A percentile compares a stretch with the other conserved stretches of the same genome.
These are phyloP conservation scores for Geosiphon pyriformis DNA, from an alignment of 192 early-diverging fungal species.

Conservation along the genomic window DNA sequence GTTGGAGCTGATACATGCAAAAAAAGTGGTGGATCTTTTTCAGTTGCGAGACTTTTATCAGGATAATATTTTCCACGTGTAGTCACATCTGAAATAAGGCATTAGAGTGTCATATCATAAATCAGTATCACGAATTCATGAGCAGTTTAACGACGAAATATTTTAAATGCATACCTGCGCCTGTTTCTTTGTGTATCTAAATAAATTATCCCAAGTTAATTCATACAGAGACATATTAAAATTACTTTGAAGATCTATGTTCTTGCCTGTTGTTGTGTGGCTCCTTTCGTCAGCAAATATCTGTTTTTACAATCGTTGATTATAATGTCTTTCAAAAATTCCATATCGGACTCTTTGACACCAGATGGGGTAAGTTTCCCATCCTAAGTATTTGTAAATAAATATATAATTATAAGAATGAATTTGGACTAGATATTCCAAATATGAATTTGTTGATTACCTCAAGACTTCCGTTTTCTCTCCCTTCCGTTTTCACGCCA, in stretches of 20 bases:
- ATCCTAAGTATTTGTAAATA: background rate
- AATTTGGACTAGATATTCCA: too few relatives aligned
- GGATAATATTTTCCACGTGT: constrained; percentile 83
- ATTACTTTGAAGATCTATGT: background rate
- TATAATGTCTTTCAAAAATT: constrained; percentile 59
- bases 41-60: constrained; percentile 64
- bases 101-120: background rate
- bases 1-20: constrained; percentile 67
- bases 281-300: constrained; percentile 71
- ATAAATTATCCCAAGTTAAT: background rate
- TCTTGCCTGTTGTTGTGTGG: constrained; percentile 56
- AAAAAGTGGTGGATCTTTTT: constrained; percentile 72
- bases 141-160: background rate
- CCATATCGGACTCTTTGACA: constrained; percentile 33
- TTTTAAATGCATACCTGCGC: constrained; percentile 44
- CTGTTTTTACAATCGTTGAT: constrained; percentile 83
- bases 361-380: background rate
- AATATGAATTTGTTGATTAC: background rate
- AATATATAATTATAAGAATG: too few relatives aligned
- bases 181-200: constrained; percentile 70
- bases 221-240: background rate
- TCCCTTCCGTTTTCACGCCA: background rate
- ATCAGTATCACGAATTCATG: background rate
- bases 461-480: background rate
- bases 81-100: constrained; percentile 49